Evolutionary conservation across 257 asterid species (phyloP), one percentile per base, ranked within the genome.

Genomic region (Hygrophila difformis): DNA sequence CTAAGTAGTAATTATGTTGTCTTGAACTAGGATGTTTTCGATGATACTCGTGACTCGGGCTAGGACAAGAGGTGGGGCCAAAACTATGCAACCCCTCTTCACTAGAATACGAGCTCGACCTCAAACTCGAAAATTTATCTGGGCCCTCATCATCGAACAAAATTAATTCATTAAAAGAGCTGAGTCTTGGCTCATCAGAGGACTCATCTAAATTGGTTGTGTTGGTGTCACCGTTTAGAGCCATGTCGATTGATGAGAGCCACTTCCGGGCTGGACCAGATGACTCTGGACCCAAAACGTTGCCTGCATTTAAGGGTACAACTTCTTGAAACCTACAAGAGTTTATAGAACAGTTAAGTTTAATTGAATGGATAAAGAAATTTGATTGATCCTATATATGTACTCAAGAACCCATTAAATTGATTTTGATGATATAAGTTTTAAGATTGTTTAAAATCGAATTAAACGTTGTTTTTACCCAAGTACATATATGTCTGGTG

Each of bases 301-400:
- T 87, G 40, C 94, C 85, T 5, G 94, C 94, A 29, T 83, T 87
- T 10, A 87, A 61, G 12, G 97, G 97, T 26, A 87, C 95, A 51
- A 84, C 73, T 58, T 87, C 97, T 55, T 87, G 97, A 51, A 87
- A 78, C 69, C 97, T 87, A 74, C 4, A 26, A 26, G 8, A 26
- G 46, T 39, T 68, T 24, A 11, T 14, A 4, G 0, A 18, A 28
- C n/a, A n/a, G n/a, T n/a, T n/a, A n/a, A n/a, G n/a, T n/a, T n/a
- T 19, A 7, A 18, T 21, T 5, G 18, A 16, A 42, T 6, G 8
- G 8, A 18, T 4, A 5, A 9, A 17, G 26, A 17, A 17, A 17
- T 43, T 43, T 3, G 16, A 11, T 19, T 14, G 38, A 8, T 1
- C 8, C 5, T 12, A 20, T 1, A 44, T 1, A 12, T 16, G 16